Base-by-base conservation (phyloP, 257 asterid species). In the Ballota nigra region DNA sequence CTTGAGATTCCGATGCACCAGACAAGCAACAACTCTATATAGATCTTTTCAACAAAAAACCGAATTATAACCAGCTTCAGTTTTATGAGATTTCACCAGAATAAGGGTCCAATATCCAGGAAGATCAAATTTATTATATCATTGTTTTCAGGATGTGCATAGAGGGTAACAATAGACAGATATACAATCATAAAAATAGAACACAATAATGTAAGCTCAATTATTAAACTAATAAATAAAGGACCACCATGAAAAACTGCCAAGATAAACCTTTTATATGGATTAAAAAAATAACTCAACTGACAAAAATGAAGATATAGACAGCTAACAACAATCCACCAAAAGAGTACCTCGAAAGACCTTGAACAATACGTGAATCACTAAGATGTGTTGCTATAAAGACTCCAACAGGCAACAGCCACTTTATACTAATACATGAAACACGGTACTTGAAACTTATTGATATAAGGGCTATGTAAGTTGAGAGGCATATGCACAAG, bases 21-120 rank as follows among this genome's bases (percentile, higher is more conserved):
- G 26, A 22, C 41, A 33, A 56, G 12, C 12, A 60, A 75, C 47
- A 33, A 56, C 6, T 36, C 1, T 13, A 20, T 52, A 20, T 34
- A 20, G 43, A 52, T 33, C 18, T 68, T 15, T 28, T 43, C 45
- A 28, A 38, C 13, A 51, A 5, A 64, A 65, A 58, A 52, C 45
- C 58, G 31, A 79, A 38, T 16, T 63, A 67, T 33, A 55, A 62
- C 22, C 65, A 65, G 33, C 18, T 57, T 74, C 67, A 64, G 7
- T 70, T 36, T 58, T 23, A 53, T 24, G 63, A 16, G 66, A 38
- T 43, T 51, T 47, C 64, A 34, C 58, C 58, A 31, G 58, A 22
- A 73, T 23, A 62, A 26, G 69, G 52, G 40, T 26, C 36, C 51
- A 59, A 59, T 22, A 68, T 12, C 31, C 36, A 49, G 57, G 49